Evolutionary conservation across 495 filamentous ascomycete species (phyloP).

Genomic region (Talaromyces nanjingensis): DNA sequence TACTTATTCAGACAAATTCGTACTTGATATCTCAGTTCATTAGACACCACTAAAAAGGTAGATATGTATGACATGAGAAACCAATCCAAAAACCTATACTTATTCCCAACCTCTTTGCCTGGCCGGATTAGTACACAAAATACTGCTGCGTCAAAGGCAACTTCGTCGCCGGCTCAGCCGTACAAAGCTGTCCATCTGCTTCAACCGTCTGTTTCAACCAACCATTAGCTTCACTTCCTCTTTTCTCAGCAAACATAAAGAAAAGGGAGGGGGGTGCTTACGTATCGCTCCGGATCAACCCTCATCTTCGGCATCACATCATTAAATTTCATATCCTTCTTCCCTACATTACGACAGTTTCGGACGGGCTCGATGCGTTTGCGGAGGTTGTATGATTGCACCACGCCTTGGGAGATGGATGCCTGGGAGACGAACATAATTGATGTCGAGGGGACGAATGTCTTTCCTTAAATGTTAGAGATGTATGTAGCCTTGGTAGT

Average conservation of each 20-base stretch:
- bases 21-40: too few species aligned
- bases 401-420: constrained; percentile 55
- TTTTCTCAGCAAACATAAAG: neutral
- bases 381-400: constrained; percentile 65
- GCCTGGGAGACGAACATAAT: constrained; percentile 80
- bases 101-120: too few species aligned
- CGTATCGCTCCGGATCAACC: constrained; percentile 88
- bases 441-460: constrained; percentile 61
- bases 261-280: constrained; percentile 21
- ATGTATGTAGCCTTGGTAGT: too few species aligned
- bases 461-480: constrained; percentile 14
- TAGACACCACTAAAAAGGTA: too few species aligned
- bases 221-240: neutral
- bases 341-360: constrained; percentile 72
- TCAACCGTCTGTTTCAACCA: constrained; percentile 51
- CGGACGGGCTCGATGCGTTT: constrained; percentile 79
- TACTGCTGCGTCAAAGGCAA: constrained; percentile 78
- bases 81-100: too few species aligned
- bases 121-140: constrained; percentile 60
- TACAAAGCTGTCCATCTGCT: constrained; percentile 73
- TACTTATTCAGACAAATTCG: neutral
- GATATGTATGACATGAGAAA: neutral
- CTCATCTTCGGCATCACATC: constrained; percentile 82
- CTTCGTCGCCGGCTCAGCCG: constrained; percentile 61
- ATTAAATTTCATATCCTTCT: constrained; percentile 94